Evolutionary conservation across 768 basidiomycete genomes (phyloP), one percentile per base, ranked within the genome.

Genomic region (Leccinum longicurvipes): DNA sequence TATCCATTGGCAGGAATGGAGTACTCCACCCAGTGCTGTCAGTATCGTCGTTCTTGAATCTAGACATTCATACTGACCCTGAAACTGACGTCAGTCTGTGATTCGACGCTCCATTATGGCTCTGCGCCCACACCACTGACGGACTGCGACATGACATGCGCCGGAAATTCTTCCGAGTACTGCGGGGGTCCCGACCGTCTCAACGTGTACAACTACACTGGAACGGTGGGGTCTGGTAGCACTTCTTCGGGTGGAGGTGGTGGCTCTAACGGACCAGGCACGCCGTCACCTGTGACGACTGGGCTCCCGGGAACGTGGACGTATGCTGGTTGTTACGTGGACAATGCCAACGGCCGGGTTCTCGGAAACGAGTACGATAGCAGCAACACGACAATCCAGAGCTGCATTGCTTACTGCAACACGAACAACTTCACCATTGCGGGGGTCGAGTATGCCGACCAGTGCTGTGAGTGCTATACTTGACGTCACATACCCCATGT

Each of bases 261-360:
- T 21, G 41, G 41, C 7, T n/a, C 36, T 9, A 39, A 41, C 21
- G 6, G 11, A 21, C 41, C 21, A 10, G 36, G n/a, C n/a, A n/a
- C 36, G 17, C 36, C 36, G n/a, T 56, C 53, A 2, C 79, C 81
- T 0, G 82, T 87, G 27, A 77, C 74, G 1, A 66, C 64, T 7
- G 81, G 79, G 21, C 80, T 89, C 5, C 82, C 83, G 1, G 67
- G 68, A 6, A 73, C 74, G 23, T 89, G 85, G 83, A 72, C 73
- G 0, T 89, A 88, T 53, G 78, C 71, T 24, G 82, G 76, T 6
- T 89, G 89, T 62, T 91, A 80, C 68, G 82, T 89, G 81, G 89
- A 91, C 64, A 84, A 84, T 52, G 81, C 79, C 0, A 64, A 79
- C 60, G 89, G 89, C 11, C 86, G 87, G 11, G 73, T 84, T 19